Conservation (phyloP, 1,284 basidiomycete species). For the Trichosporon ovoides region DNA sequence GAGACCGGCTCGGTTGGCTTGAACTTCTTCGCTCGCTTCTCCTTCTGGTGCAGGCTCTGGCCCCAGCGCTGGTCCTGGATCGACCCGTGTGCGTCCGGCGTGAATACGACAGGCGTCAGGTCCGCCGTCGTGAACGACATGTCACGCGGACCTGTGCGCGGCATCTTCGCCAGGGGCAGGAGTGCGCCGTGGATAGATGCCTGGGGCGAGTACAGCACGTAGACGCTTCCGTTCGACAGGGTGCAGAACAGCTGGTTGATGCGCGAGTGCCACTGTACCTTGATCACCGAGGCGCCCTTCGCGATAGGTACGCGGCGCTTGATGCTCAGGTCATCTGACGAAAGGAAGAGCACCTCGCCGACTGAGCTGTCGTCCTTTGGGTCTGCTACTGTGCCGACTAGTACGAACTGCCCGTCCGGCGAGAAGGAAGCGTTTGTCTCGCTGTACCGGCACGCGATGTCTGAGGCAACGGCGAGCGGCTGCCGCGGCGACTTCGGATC, state of each 20-base stretch:
- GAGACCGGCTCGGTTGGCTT: constrained; percentile 85
- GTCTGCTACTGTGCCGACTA: constrained; percentile 66
- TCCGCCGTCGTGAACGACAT: constrained; percentile 73
- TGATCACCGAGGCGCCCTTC: constrained; percentile 71
- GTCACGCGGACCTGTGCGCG: constrained; percentile 67
- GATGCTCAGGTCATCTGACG: constrained; percentile 62
- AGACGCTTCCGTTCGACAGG: constrained; percentile 78
- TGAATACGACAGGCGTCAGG: constrained; percentile 68
- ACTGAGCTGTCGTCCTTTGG: constrained; percentile 54
- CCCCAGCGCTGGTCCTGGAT: constrained; percentile 82
- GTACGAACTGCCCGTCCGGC: constrained; percentile 76
- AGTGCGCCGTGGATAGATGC: constrained; percentile 88
- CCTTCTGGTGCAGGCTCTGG: constrained; percentile 81
- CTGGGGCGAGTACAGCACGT: constrained; percentile 81
- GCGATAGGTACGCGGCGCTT: constrained; percentile 57
- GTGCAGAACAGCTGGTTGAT: constrained; percentile 93
- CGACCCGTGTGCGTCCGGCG: constrained; percentile 69
- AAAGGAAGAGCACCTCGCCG: constrained; percentile 70
- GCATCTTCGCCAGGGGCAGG: constrained; percentile 61
- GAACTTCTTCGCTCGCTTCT: constrained; percentile 79
- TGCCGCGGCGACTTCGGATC: constrained; percentile 82
- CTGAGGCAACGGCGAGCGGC: constrained; percentile 62
- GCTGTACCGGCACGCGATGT: constrained; percentile 73
- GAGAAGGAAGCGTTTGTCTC: constrained; percentile 90
- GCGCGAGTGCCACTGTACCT: constrained; percentile 88